A percentile compares a stretch with the other conserved stretches of the same genome.
Conservation (phyloP, 768 basidiomycete genomes). For the Collybia sp. region DNA sequence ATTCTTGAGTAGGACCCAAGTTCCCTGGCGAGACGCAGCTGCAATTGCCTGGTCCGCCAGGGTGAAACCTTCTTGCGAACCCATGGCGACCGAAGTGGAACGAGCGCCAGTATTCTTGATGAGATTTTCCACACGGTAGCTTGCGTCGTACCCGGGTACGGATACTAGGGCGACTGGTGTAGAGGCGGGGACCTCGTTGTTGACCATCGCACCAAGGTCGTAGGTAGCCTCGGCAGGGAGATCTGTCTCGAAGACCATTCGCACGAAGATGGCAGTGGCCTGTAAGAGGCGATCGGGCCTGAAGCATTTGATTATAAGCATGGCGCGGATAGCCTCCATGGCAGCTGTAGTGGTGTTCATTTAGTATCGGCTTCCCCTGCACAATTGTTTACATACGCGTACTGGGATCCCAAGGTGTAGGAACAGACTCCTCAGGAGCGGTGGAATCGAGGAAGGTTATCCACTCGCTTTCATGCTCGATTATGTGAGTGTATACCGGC, state of each 20-base stretch:
- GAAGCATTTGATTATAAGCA: conserved; percentile 85
- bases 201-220: conserved; percentile 74
- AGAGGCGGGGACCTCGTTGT: conserved; percentile 70
- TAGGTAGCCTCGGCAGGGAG: conserved; percentile 70
- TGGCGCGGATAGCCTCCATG: conserved; percentile 66
- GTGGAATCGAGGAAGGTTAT: conserved; percentile 59
- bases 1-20: conserved; percentile 97
- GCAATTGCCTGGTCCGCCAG: conserved; percentile 96
- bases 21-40: conserved; percentile 85
- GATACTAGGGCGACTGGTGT: conserved; percentile 90
- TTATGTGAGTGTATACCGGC: conserved; percentile 61
- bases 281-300: conserved; percentile 90
- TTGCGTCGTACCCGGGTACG: conserved; percentile 97
- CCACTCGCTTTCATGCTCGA: conserved; percentile 67
- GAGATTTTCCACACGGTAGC: conserved; percentile 88
- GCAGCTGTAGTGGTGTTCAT: conserved; percentile 40
- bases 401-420: conserved; percentile 73
- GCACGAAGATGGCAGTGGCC: conserved; percentile 72
- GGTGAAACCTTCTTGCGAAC: conserved; percentile 95
- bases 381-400: conserved; percentile 53
- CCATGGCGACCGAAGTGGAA: conserved; percentile 94
- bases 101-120: conserved; percentile 72
- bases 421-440: conserved; percentile 65
- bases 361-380: background rate
- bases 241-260: conserved; percentile 73